Conservation (phyloP, 202 grass and related monocot species). For the Saccharum hybrid region DNA sequence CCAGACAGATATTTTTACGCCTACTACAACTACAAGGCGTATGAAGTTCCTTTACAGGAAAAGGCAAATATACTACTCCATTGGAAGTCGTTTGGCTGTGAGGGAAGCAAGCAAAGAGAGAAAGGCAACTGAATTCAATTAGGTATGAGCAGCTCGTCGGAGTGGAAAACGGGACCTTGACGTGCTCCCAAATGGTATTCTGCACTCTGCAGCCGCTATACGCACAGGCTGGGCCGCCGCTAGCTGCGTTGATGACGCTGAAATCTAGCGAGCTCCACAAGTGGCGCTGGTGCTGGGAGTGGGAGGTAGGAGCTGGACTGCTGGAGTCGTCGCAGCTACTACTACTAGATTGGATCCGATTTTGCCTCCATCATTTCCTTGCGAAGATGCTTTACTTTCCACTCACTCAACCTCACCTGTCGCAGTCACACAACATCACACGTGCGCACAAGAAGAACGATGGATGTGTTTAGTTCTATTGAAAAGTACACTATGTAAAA, state of each 20-base stretch:
- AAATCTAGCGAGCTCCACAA: constrained; percentile 39
- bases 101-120: constrained; percentile 15
- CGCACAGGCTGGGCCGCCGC: constrained; percentile 3
- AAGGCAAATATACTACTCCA: not conserved
- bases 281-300: not conserved
- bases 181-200: not conserved
- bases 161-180: constrained; percentile 23
- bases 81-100: constrained; percentile 31
- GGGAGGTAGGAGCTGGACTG: not conserved
- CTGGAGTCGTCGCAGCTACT: not conserved
- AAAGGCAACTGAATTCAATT: constrained; percentile 6
- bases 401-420: constrained; percentile 24
- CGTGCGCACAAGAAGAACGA: constrained; percentile 15
- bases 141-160: constrained; percentile 6
- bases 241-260: not conserved
- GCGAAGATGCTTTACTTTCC: constrained; percentile 21
- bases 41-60: constrained; percentile 17
- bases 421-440: constrained; percentile 27
- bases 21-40: not conserved
- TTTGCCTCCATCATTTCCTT: constrained; percentile 26
- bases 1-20: not conserved
- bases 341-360: constrained; percentile 36
- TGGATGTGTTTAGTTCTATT: no score
- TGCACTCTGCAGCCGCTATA: constrained; percentile 34
- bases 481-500: no score